A percentile compares a stretch with the other conserved stretches of the same genome.
These are phyloP conservation scores for Chaetomium sp. DNA, from an alignment of 2,329 filamentous ascomycete species.

Conservation along the genomic window DNA sequence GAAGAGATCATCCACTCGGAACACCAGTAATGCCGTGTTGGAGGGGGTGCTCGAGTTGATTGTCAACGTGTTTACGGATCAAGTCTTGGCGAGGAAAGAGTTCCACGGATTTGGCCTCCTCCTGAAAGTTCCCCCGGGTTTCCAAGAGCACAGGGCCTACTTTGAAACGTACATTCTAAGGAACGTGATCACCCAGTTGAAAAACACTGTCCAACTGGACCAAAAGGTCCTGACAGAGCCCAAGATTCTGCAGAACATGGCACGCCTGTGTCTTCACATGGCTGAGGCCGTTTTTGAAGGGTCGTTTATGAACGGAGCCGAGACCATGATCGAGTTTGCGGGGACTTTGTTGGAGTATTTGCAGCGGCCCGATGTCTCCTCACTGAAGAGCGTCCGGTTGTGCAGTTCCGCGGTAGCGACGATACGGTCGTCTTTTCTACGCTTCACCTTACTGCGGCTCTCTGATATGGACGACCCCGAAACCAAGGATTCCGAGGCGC, in stretches of 20 bases:
- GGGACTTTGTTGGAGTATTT: constrained; percentile 83
- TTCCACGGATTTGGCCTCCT: constrained; percentile 84
- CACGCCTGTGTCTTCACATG: constrained; percentile 72
- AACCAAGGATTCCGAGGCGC: constrained; percentile 53
- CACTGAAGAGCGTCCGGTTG: constrained; percentile 80
- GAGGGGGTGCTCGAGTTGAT: constrained; percentile 73
- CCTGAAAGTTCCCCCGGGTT: constrained; percentile 82
- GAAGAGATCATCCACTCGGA: constrained; percentile 43
- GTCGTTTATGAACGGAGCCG: constrained; percentile 88
- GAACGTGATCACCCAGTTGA: constrained; percentile 65
- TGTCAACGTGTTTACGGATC: constrained; percentile 74
- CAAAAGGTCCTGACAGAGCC: constrained; percentile 72
- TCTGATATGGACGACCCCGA: constrained; percentile 72
- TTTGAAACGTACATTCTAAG: constrained; percentile 87
- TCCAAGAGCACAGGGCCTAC: constrained; percentile 89
- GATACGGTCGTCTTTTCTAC: constrained; percentile 71
- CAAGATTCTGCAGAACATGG: constrained; percentile 77
- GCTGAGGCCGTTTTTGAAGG: constrained; percentile 90
- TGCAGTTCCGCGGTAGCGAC: constrained; percentile 76
- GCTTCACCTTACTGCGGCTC: constrained; percentile 70
- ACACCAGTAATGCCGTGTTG: constrained; percentile 62
- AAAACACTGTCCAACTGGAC: constrained; percentile 62
- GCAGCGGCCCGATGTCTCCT: constrained; percentile 73
- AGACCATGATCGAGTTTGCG: constrained; percentile 75
- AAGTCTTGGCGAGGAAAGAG: constrained; percentile 79